phyloP scores from a whole-genome alignment of 2,329 filamentous ascomycete genomes.

The Cadophora sp. region DNA sequence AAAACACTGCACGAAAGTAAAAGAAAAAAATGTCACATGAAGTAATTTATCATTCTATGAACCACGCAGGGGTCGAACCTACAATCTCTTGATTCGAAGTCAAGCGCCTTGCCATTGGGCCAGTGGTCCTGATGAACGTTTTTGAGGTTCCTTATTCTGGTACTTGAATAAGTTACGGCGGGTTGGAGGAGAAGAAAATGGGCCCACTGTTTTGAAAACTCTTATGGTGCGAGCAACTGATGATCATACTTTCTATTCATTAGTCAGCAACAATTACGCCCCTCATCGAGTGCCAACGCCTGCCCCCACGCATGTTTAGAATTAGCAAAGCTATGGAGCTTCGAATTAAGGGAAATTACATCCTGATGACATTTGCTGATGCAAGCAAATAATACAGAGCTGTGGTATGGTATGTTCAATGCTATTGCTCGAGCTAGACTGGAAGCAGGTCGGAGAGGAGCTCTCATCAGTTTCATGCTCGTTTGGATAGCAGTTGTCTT shows the following conservation, averaged over 20 bases:
- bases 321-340: too few species aligned
- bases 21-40: background rate
- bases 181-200: background rate
- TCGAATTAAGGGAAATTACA: background rate
- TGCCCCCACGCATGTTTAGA: too few species aligned
- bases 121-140: conserved; percentile 35
- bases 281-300: too few species aligned
- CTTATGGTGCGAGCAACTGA: background rate
- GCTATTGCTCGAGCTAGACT: background rate
- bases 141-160: background rate
- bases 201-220: conserved; percentile 12
- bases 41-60: background rate
- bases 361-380: background rate
- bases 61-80: conserved; percentile 50
- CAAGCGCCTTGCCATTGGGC: conserved; percentile 58
- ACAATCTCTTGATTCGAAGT: conserved; percentile 59
- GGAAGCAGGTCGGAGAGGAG: background rate
- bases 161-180: background rate
- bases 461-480: background rate
- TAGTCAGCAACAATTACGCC: background rate
- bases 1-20: background rate
- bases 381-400: background rate
- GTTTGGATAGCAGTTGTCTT: background rate
- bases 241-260: background rate
- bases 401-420: background rate